Conservation (phyloP, 2,329 filamentous ascomycete genomes). For the Coleophoma cylindrospora region DNA sequence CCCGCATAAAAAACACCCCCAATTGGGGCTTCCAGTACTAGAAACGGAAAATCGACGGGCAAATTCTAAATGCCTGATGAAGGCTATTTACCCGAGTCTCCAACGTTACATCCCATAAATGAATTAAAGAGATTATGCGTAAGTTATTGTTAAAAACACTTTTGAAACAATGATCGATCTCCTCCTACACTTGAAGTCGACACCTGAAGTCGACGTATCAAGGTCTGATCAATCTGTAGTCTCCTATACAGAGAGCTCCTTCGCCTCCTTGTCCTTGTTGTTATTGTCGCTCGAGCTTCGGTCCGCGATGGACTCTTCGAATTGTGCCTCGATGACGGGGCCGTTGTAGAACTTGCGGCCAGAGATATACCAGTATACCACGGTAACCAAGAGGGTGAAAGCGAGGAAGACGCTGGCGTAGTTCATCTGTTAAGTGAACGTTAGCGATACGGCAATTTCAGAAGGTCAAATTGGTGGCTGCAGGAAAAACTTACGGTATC, state of each 20-base stretch:
- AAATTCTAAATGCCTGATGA: too few species aligned
- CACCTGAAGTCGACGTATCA: too few species aligned
- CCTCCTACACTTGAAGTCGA: too few species aligned
- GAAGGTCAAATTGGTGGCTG: neutral
- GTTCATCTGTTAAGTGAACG: slow-evolving; percentile 38
- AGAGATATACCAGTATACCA: slow-evolving; percentile 38
- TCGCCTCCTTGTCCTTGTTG: neutral
- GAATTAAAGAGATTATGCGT: too few species aligned
- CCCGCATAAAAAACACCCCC: too few species aligned
- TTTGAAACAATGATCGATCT: too few species aligned
- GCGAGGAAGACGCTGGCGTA: slow-evolving; percentile 46
- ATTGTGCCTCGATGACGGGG: slow-evolving; percentile 27
- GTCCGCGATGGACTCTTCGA: slow-evolving; percentile 6
- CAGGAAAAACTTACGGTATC: slow-evolving; percentile 31
- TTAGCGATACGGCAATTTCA: neutral
- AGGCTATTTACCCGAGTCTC: too few species aligned
- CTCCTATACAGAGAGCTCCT: neutral
- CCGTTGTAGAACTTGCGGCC: slow-evolving; percentile 44
- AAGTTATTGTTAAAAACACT: too few species aligned
- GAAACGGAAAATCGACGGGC: too few species aligned
- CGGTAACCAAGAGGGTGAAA: slow-evolving; percentile 37
- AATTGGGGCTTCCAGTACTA: too few species aligned
- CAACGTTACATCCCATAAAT: too few species aligned
- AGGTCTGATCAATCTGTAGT: too few species aligned
- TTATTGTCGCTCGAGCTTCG: neutral